Base-by-base conservation (phyloP, 2,329 filamentous ascomycete species). In the Sporothrix luriei region DNA sequence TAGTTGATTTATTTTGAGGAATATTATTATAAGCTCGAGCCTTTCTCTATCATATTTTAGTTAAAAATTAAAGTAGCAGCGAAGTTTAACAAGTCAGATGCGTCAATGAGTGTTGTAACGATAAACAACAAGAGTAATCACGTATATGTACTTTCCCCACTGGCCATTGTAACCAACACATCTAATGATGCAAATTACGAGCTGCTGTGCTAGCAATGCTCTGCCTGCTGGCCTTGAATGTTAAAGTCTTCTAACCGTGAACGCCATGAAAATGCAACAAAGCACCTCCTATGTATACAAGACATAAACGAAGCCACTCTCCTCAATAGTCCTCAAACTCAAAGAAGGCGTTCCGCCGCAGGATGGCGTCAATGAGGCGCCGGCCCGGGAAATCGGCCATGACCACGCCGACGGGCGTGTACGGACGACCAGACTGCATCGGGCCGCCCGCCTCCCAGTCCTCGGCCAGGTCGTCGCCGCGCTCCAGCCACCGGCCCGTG, bases 311-410 rank as follows among this genome's bases (percentile, higher is more conserved):
- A 40, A 7, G 4, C 7, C 0, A 2, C 26, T 11, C 11, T 24
- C 2, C 19, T 43, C 13, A 46, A 26, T 57, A 43, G 40, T 13
- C 61, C 1, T 55, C 49, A 19, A 61, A 26, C 40, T 38, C 26
- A 3, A 66, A 38, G 46, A 73, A 73, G 46, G 19, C 38, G 71
- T 84, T 84, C 75, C 81, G 80, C 48, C 72, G 75, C 67, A 85
- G 70, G 11, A 85, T 78, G 26, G 76, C 78, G 38, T 82, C 77
- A 49, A 85, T 78, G 40, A 82, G 76, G 61, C 76, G 77, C 72
- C 75, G 76, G 2, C 83, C 83, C 0, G 82, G 82, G 62, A 85
- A 85, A 70, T 85, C 83, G 2, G 82, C 77, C 72, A 85, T 84
- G 48, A 85, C 77, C 10, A 85, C 76, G 13, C 83, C 83, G 1